Evolutionary conservation across 2,329 filamentous ascomycete species (phyloP).

Genomic region (Fusarium sp.): DNA sequence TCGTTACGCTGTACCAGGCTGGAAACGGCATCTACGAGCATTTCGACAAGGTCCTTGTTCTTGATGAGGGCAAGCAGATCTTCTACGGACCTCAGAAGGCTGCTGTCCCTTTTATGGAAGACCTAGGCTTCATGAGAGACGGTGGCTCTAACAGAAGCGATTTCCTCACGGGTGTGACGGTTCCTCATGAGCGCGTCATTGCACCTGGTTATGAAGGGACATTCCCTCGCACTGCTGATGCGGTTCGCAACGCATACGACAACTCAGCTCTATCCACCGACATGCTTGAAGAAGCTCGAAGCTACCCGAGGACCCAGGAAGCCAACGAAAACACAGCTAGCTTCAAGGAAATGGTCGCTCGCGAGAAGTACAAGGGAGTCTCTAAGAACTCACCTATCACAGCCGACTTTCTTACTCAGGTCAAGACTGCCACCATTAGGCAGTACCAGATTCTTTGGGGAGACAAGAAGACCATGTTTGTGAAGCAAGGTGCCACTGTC

Average conservation of each 20-base stretch:
- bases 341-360: constrained; percentile 64
- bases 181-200: constrained; percentile 76
- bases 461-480: constrained; percentile 71
- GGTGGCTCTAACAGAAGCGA: constrained; percentile 73
- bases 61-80: constrained; percentile 74
- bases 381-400: constrained; percentile 67
- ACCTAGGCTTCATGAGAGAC: constrained; percentile 70
- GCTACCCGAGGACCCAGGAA: constrained; percentile 63
- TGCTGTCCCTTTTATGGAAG: constrained; percentile 73
- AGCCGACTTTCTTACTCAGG: constrained; percentile 64
- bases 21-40: constrained; percentile 76
- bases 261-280: constrained; percentile 60
- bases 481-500: constrained; percentile 70
- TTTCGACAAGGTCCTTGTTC: constrained; percentile 77
- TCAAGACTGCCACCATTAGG: constrained; percentile 66
- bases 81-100: constrained; percentile 71
- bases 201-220: constrained; percentile 53
- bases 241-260: constrained; percentile 62
- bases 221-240: constrained; percentile 59
- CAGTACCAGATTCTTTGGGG: constrained; percentile 76
- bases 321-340: constrained; percentile 62
- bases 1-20: constrained; percentile 76
- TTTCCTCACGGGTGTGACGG: constrained; percentile 74
- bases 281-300: constrained; percentile 66
- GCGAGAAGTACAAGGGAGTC: constrained; percentile 67